Percentiles rank a stretch among this genome's conserved stretches.
These are phyloP conservation scores for Erythrobasidium hasegawianum DNA, from an alignment of 1,284 basidiomycete genomes.

Conservation along the genomic window DNA sequence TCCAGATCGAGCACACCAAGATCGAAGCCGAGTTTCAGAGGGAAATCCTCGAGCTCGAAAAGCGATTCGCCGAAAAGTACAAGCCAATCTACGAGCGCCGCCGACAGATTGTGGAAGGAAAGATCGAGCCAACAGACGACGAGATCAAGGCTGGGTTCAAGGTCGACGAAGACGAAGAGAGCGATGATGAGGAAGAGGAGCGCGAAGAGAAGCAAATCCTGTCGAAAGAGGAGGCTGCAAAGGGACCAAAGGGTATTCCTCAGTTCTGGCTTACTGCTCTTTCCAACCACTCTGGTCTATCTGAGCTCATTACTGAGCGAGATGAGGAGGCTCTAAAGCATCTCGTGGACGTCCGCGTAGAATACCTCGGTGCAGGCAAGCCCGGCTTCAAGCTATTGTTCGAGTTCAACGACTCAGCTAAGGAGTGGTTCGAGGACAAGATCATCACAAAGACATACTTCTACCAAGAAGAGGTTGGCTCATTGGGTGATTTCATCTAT, in stretches of 20 bases:
- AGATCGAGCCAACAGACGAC: constrained; percentile 67
- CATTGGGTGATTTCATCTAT: constrained; percentile 91
- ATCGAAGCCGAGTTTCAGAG: constrained; percentile 94
- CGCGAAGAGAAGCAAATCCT: constrained; percentile 46
- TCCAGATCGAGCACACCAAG: constrained; percentile 88
- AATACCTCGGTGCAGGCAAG: constrained; percentile 58
- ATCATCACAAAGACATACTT: constrained; percentile 88
- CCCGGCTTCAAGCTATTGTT: constrained; percentile 90
- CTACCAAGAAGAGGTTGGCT: constrained; percentile 70
- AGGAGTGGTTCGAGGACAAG: constrained; percentile 83
- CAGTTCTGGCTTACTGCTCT: constrained; percentile 98
- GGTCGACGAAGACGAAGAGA: constrained; percentile 57
- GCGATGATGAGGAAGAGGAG: constrained; percentile 54
- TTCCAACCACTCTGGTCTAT: constrained; percentile 81
- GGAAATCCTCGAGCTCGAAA: constrained; percentile 93
- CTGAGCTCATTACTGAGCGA: constrained; percentile 86
- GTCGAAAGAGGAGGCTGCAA: constrained; percentile 48
- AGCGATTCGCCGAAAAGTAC: constrained; percentile 87
- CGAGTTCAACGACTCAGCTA: constrained; percentile 61
- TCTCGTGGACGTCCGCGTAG: constrained; percentile 65
- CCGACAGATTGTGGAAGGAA: constrained; percentile 74
- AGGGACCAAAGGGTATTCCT: constrained; percentile 65
- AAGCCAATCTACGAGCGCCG: constrained; percentile 85
- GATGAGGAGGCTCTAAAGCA: constrained; percentile 70
- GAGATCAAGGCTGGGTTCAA: constrained; percentile 77